Evolutionary conservation across 805 yeast species (phyloP).

Genomic region (Saturnispora sanitii): DNA sequence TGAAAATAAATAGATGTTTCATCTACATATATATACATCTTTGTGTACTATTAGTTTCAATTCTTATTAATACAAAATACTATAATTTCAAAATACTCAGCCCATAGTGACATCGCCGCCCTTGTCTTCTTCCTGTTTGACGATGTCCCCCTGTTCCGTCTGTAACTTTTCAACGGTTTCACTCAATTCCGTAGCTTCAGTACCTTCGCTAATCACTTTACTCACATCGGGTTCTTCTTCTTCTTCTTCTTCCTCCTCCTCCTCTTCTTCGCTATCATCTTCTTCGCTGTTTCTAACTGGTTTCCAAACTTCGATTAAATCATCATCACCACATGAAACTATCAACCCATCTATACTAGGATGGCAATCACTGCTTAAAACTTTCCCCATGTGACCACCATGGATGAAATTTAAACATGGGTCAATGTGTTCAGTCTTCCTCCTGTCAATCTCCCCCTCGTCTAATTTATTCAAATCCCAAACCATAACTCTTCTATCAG

Average conservation of each 20-base stretch:
- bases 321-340: constrained; percentile 68
- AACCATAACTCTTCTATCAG: constrained; percentile 58
- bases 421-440: constrained; percentile 47
- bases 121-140: constrained; percentile 18
- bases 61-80: not conserved
- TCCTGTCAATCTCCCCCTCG: constrained; percentile 48
- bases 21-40: not conserved
- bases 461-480: constrained; percentile 65
- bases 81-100: not conserved
- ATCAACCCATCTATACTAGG: constrained; percentile 48
- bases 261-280: constrained; percentile 30
- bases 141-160: constrained; percentile 27
- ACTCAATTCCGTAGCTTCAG: constrained; percentile 6
- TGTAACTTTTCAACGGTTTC: constrained; percentile 19
- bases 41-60: constrained; percentile 8
- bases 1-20: no score
- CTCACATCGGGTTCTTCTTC: constrained; percentile 9
- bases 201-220: constrained; percentile 12
- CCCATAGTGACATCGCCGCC: constrained; percentile 10
- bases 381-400: constrained; percentile 74
- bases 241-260: constrained; percentile 28
- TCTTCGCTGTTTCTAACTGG: constrained; percentile 41
- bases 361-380: constrained; percentile 61
- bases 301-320: constrained; percentile 67
- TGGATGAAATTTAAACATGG: constrained; percentile 74